These are phyloP conservation scores for Patellifolia procumbens DNA, from an alignment of 179 eudicot genomes.

Conservation along the genomic window DNA sequence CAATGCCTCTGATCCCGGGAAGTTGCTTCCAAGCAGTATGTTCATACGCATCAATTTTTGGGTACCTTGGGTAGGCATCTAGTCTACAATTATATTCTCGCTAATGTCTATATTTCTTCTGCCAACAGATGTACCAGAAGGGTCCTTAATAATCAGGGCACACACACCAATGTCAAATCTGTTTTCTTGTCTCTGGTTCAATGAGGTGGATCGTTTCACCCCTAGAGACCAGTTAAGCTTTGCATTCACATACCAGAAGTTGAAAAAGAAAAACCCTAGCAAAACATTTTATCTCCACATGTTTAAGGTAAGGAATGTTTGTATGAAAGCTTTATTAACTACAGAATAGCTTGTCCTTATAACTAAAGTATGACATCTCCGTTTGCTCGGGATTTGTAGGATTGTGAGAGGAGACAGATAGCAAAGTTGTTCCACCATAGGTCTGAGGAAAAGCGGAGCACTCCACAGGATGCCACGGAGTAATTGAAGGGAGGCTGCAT, in stretches of 20 bases:
- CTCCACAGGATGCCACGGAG: slow-evolving; percentile 34
- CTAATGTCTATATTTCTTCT: slow-evolving; percentile 18
- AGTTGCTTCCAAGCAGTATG: slow-evolving; percentile 88
- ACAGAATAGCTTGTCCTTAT: slow-evolving; percentile 4
- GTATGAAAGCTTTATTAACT: no score
- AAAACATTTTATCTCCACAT: slow-evolving; percentile 81
- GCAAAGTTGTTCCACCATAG: slow-evolving; percentile 81
- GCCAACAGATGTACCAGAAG: slow-evolving; percentile 89
- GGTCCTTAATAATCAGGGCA: slow-evolving; percentile 84
- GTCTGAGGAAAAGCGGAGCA: slow-evolving; percentile 52
- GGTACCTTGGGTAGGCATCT: background rate
- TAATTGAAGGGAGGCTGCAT: slow-evolving; percentile 27
- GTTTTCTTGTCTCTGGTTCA: slow-evolving; percentile 93
- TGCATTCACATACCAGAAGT: slow-evolving; percentile 79
- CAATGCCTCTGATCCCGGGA: slow-evolving; percentile 67
- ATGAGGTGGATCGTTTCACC: slow-evolving; percentile 86
- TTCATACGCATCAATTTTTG: slow-evolving; percentile 18
- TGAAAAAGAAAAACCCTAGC: slow-evolving; percentile 72
- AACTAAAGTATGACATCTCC: background rate
- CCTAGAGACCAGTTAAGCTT: slow-evolving; percentile 93
- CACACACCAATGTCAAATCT: slow-evolving; percentile 96
- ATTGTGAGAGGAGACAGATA: slow-evolving; percentile 82
- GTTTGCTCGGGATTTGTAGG: slow-evolving; percentile 46
- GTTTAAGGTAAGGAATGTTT: slow-evolving; percentile 68
- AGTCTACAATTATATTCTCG: background rate